Evolutionary conservation across 192 early-diverging fungal genomes (phyloP), one percentile per base, ranked within the genome.

Genomic region (Rhizophlyctis rosea): DNA sequence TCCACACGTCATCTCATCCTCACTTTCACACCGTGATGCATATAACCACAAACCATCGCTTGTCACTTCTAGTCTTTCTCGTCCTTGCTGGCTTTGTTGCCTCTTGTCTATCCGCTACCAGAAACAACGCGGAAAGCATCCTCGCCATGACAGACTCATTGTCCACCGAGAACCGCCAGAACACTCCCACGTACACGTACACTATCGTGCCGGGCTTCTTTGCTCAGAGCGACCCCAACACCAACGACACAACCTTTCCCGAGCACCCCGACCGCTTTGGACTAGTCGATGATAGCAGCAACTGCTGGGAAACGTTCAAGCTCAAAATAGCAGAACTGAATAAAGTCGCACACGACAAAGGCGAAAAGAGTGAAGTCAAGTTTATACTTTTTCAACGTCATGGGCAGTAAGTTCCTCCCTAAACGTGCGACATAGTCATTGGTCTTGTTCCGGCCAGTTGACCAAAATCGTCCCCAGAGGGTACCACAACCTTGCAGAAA

Each of bases 401-500:
- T 28, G 65, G 65, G n/a, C 57, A 67, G 58, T 65, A 58, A 18
- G 64, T 65, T 23, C 14, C 36, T 0, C 9, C 1, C 54, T 34
- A 16, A 53, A 16, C 30, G 2, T 32, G 16, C 50, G 13, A 3
- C 18, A 53, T 3, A 54, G 14, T 11, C 50, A 13, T 14, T 5
- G 4, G 4, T 51, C 28, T 11, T 44, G 1, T 65, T 2, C 36
- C 18, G 16, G n/a, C n/a, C 28, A 28, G 53, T 1, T 21, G 18
- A n/a, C 34, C 21, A 21, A n/a, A 11, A 27, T 39, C 27, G 3
- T 55, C 2, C n/a, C 14, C n/a, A 67, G 65, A 34, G 67, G 59
- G 27, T 33, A 52, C 18, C 67, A 69, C 31, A 69, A 69, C 50
- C 59, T 31, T 1, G 67, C 67, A 27, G 67, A 69, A 33, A 24